These are phyloP conservation scores for Daldinia sp. DNA, from an alignment of 2,329 filamentous ascomycete species.

Conservation along the genomic window DNA sequence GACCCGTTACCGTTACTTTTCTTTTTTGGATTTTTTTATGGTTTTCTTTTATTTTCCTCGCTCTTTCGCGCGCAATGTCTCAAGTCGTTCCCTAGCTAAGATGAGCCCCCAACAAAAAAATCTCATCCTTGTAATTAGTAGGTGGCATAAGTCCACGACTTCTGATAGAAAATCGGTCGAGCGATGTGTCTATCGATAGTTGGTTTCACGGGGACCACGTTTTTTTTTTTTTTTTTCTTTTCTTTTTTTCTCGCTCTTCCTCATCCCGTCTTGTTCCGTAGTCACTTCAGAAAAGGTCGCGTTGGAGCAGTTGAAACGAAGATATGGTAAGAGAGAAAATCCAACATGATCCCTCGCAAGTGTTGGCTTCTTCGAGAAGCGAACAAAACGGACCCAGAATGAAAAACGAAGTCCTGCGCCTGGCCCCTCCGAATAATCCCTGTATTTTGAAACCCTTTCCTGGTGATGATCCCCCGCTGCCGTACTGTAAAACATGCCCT, in stretches of 20 bases:
- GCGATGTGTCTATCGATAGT: conserved; percentile 24
- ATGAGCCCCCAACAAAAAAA: conserved; percentile 33
- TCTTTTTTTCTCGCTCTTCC: conserved; percentile 23
- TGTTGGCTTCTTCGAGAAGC: conserved; percentile 19
- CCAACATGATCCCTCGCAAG: conserved; percentile 28
- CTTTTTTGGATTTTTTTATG: conserved; percentile 2
- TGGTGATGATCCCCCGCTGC: conserved; percentile 38
- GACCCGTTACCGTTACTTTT: conserved; percentile 23
- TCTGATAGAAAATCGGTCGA: conserved; percentile 27
- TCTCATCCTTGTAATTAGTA: conserved; percentile 26
- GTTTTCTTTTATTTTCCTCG: conserved; percentile 12
- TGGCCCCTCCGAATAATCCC: conserved; percentile 31
- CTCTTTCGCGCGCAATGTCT: conserved; percentile 20
- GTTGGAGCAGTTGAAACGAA: conserved; percentile 21
- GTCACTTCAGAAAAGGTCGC: not conserved
- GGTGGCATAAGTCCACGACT: conserved; percentile 26
- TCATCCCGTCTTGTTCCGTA: conserved; percentile 13
- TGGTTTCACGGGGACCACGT: conserved; percentile 12
- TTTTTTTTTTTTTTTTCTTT: conserved; percentile 20
- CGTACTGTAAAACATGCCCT: conserved; percentile 35
- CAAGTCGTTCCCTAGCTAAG: conserved; percentile 17
- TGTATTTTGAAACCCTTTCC: conserved; percentile 37
- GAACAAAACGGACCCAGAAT: conserved; percentile 22
- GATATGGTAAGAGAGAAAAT: conserved; percentile 18
- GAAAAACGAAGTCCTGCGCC: conserved; percentile 39